A percentile compares a stretch with the other conserved stretches of the same genome.
phyloP scores from a whole-genome alignment of 345 rosid genomes.

The Lepidium didymum region DNA sequence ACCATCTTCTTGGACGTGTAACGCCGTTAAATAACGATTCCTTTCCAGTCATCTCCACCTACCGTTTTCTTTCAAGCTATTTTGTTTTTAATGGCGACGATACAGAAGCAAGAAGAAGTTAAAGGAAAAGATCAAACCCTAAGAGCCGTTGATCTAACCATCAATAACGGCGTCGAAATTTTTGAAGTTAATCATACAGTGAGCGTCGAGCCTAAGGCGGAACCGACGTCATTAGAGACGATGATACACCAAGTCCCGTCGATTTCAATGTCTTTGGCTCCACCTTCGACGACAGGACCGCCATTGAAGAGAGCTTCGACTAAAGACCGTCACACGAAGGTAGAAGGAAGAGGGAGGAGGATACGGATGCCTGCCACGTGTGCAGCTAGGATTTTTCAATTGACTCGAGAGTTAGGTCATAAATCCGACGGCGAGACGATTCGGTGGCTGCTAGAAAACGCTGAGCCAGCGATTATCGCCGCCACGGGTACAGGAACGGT shows the following conservation, averaged over 20 bases:
- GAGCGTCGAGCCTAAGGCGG: conserved; percentile 32
- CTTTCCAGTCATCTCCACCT: conserved; percentile 12
- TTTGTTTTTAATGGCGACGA: conserved; percentile 30
- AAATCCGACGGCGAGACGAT: conserved; percentile 92
- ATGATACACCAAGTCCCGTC: conserved; percentile 29
- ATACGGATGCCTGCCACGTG: conserved; percentile 95
- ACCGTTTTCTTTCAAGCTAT: not conserved
- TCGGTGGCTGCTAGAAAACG: conserved; percentile 79
- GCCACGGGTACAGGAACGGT: conserved; percentile 93
- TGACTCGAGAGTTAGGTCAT: conserved; percentile 83
- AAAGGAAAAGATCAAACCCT: conserved; percentile 20
- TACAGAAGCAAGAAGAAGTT: conserved; percentile 27
- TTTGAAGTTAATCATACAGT: not conserved
- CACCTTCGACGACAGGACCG: conserved; percentile 25
- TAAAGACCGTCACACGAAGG: conserved; percentile 90
- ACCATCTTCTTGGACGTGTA: conserved; percentile 13
- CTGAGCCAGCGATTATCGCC: conserved; percentile 80
- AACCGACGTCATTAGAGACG: conserved; percentile 30
- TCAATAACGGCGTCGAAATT: conserved; percentile 29
- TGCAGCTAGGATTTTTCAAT: conserved; percentile 84
- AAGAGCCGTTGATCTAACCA: conserved; percentile 28
- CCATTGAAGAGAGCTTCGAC: conserved; percentile 58
- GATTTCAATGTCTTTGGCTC: conserved; percentile 23
- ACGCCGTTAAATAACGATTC: conserved; percentile 25
- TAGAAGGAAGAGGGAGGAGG: conserved; percentile 89